Base-by-base conservation (phyloP, 2,329 filamentous ascomycete genomes). In the Stagonosporopsis vannaccii region DNA sequence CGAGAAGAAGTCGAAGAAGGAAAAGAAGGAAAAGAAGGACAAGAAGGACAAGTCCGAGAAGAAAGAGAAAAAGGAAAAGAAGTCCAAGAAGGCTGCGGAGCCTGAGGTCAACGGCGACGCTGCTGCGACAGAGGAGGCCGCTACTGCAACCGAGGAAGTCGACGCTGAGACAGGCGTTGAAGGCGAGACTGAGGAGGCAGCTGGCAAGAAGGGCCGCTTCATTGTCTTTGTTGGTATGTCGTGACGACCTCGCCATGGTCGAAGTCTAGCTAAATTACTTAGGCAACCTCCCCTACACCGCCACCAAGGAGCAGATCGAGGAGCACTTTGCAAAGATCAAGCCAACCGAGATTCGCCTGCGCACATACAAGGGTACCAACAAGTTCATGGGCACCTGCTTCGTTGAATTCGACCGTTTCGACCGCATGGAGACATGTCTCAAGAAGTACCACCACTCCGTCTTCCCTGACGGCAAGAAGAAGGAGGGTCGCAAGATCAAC, bases 361-460 rank as follows among this genome's bases (percentile, higher is more conserved):
- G 70, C 51, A 77, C 73, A 48, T 72, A 75, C 65, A 77, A 77
- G 52, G 63, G 68, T 33, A 71, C 63, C 35, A 68, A 70, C 46
- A 77, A 76, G 51, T 71, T 71, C 46, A 76, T 75, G 62, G 75
- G 75, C 41, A 75, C 71, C 40, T 75, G 70, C 32, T 78, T 97
- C 76, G 82, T 98, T 66, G 94, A 98, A 77, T 98, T 97, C 73
- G 87, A 87, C 62, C 84, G 87, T 65, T 96, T 88, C 78, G 90
- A 93, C 77, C 87, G 90, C 72, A 96, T 97, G 92, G 90, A 96
- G 82, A 95, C 91, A 28, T 96, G 92, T 72, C 82, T 98, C 58
- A 91, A 93, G 77, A 87, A 92, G 62, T 94, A 94, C 78, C 93
- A 98, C 78, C 93, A 97, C 79, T 90, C 87, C 57, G 83, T 84